Evolutionary conservation across 1,284 basidiomycete genomes (phyloP), one percentile per base, ranked within the genome.

Genomic region (Boletus mariae): DNA sequence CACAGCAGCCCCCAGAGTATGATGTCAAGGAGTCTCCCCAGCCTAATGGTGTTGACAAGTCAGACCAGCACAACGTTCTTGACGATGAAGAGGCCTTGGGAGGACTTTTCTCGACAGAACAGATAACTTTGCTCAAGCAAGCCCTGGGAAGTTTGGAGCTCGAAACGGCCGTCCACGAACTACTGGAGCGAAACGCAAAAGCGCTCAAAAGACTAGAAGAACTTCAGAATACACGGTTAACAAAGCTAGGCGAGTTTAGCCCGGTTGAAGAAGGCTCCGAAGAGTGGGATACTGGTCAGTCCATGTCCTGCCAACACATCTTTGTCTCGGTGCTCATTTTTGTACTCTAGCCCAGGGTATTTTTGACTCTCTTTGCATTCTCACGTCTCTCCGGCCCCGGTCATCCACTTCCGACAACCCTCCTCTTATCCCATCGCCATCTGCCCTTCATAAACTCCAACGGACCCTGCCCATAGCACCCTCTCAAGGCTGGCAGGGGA

Each of bases 261-360:
- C 77, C 73, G 52, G 80, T 83, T 5, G 76, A 82, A 61, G 77
- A 82, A 62, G 83, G 76, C 25, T 86, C 86, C 13, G 88, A 90
- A 66, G 89, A 92, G 66, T 87, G 84, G 84, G 82, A 88, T 58
- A 80, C 80, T 52, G 89, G 89, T 90, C 64, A 61, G 82, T 57
- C 29, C 4, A 15, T 37, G 23, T 41, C 45, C 13, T 11, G 3
- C 28, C 66, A 12, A 29, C 47, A 29, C 41, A 4, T 8, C 7
- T 42, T 40, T 17, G 28, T 37, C 32, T 11, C 15, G 11, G n/a
- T 13, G 17, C 52, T 59, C 42, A 57, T 54, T 45, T 50, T 53
- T 51, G 58, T 53, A 60, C 48, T 54, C 41, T 62, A 90, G 89
- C 89, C n/a, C 81, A 86, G 66, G 75, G 80, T 44, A 88, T 91